Conservation (phyloP, 495 filamentous ascomycete species). For the Penicillium bovifimosum region DNA sequence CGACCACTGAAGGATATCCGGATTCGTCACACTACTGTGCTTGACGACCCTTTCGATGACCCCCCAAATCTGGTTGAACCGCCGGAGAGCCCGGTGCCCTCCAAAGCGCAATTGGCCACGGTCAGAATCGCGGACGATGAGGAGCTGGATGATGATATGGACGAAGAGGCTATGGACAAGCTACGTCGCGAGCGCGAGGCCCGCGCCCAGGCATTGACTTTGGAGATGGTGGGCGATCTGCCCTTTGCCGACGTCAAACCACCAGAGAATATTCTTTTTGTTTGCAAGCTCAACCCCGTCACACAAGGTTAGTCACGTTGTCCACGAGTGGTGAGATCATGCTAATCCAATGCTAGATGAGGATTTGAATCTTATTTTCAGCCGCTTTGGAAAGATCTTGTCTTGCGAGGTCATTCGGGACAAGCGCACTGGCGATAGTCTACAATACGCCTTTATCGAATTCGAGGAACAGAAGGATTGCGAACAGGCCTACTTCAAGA, state of each 20-base stretch:
- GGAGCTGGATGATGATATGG: conserved; percentile 66
- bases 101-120: conserved; percentile 80
- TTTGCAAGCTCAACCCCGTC: conserved; percentile 97
- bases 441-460: conserved; percentile 98
- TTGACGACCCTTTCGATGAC: conserved; percentile 86
- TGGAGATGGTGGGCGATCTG: conserved; percentile 97
- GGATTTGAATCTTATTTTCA: conserved; percentile 92
- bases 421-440: conserved; percentile 85
- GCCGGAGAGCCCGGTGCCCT: conserved; percentile 72
- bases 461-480: conserved; percentile 89
- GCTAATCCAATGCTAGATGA: conserved; percentile 55
- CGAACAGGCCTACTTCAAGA: conserved; percentile 96
- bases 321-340: neutral
- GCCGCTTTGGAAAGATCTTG: conserved; percentile 90
- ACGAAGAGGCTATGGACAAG: conserved; percentile 73
- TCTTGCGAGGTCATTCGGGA: conserved; percentile 97
- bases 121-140: conserved; percentile 90
- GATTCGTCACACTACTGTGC: conserved; percentile 81
- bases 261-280: conserved; percentile 94
- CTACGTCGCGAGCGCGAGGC: conserved; percentile 84
- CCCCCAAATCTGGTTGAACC: conserved; percentile 70
- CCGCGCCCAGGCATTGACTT: conserved; percentile 84
- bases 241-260: conserved; percentile 98
- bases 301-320: conserved; percentile 56
- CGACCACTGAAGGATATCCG: conserved; percentile 87